A percentile compares a stretch with the other conserved stretches of the same genome.
These are phyloP conservation scores for Porcisia hertigi DNA, from an alignment of 208 protist species.

Conservation along the genomic window DNA sequence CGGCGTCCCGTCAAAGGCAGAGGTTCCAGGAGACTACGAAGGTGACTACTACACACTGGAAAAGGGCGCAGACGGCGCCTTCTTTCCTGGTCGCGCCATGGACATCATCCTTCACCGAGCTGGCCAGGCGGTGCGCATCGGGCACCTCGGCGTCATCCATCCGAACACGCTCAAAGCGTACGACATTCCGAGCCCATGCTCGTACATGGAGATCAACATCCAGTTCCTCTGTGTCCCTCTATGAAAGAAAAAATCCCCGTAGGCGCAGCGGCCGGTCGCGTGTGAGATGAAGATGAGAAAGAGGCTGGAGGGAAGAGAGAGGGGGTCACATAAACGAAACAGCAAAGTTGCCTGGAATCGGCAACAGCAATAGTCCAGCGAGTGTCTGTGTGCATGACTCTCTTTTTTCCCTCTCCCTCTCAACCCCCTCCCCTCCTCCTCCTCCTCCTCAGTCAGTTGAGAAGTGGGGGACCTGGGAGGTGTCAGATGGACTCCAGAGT, in stretches of 20 bases:
- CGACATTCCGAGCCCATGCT: slow-evolving; percentile 92
- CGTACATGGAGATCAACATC: slow-evolving; percentile 93
- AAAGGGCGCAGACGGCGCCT: slow-evolving; percentile 77
- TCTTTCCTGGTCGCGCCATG: slow-evolving; percentile 90
- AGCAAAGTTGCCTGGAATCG: neutral
- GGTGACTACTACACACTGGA: slow-evolving; percentile 65
- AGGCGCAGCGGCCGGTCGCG: too few relatives aligned
- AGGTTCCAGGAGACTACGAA: slow-evolving; percentile 16
- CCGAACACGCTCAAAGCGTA: slow-evolving; percentile 93
- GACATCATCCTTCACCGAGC: slow-evolving; percentile 80
- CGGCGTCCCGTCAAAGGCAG: slow-evolving; percentile 45
- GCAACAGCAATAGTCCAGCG: too few relatives aligned
- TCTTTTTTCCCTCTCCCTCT: too few relatives aligned
- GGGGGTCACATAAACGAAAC: too few relatives aligned
- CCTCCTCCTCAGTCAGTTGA: too few relatives aligned
- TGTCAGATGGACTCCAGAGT: too few relatives aligned
- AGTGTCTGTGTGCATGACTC: too few relatives aligned
- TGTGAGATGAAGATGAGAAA: neutral
- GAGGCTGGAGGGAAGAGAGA: neutral
- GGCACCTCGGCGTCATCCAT: slow-evolving; percentile 86
- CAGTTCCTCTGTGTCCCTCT: slow-evolving; percentile 67
- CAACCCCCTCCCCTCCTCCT: too few relatives aligned
- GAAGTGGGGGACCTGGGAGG: too few relatives aligned
- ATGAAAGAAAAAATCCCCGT: neutral
- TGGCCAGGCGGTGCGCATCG: slow-evolving; percentile 60